Evolutionary conservation across 257 asterid genomes (phyloP).

Genomic region (Penstemon eatonii): DNA sequence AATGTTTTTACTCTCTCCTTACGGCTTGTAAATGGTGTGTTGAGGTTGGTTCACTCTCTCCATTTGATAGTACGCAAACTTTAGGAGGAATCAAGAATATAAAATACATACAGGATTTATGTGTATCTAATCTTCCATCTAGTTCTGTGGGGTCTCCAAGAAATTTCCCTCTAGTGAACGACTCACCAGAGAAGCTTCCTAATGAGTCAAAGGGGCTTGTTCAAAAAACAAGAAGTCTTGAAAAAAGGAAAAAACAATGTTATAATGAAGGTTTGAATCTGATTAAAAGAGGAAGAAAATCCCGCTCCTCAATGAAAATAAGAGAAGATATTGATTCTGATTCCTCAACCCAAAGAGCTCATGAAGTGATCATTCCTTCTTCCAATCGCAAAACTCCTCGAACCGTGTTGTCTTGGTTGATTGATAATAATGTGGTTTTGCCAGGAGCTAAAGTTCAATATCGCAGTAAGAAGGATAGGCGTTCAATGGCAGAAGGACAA

Average conservation of each 20-base stretch:
- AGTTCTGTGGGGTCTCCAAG: slow-evolving; percentile 23
- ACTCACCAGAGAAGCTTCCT: slow-evolving; percentile 16
- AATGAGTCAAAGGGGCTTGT: slow-evolving; percentile 29
- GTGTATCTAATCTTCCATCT: slow-evolving; percentile 30
- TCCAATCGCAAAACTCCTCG: slow-evolving; percentile 55
- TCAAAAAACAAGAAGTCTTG: slow-evolving; percentile 30
- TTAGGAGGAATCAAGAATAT: slow-evolving; percentile 12
- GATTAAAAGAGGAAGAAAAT: slow-evolving; percentile 38
- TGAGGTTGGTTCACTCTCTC: slow-evolving; percentile 16
- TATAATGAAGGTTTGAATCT: slow-evolving; percentile 28
- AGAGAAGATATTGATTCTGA: slow-evolving; percentile 31
- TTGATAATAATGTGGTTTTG: slow-evolving; percentile 64
- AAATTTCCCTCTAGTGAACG: slow-evolving; percentile 9
- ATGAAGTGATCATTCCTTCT: slow-evolving; percentile 41
- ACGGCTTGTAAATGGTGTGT: slow-evolving; percentile 52
- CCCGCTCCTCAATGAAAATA: slow-evolving; percentile 24
- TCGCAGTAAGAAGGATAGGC: slow-evolving; percentile 37
- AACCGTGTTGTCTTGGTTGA: slow-evolving; percentile 71
- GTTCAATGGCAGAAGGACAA: slow-evolving; percentile 54
- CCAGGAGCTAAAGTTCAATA: slow-evolving; percentile 71
- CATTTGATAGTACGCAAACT: slow-evolving; percentile 11
- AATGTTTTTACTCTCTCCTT: slow-evolving; percentile 46
- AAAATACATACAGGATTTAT: slow-evolving; percentile 20
- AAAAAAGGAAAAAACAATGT: slow-evolving; percentile 37
- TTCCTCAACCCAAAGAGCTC: slow-evolving; percentile 46